Evolutionary conservation across 1,284 basidiomycete genomes (phyloP).

Genomic region (Microbotryum silenes-acaulis): DNA sequence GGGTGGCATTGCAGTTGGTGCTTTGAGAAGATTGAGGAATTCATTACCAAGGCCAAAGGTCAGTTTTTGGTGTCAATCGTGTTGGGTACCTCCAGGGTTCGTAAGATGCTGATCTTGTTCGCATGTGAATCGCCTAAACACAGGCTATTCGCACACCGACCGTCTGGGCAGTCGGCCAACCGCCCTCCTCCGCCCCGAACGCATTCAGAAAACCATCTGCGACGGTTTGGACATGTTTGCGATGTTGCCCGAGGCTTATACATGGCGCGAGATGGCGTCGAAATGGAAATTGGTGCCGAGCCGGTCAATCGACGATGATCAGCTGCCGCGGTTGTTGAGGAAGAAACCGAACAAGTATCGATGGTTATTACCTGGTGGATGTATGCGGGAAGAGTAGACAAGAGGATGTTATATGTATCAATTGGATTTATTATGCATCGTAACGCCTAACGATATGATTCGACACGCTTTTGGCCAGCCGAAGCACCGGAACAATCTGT

Average conservation of each 20-base stretch:
- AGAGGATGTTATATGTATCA: constrained; percentile 2
- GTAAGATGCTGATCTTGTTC: not conserved
- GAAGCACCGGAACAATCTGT: no score
- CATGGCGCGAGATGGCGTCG: constrained; percentile 36
- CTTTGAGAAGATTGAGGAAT: constrained; percentile 56
- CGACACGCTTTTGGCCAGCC: no score
- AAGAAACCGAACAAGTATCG: constrained; percentile 49
- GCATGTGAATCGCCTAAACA: not conserved
- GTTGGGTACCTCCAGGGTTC: no score
- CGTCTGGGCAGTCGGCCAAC: constrained; percentile 50
- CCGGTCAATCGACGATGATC: constrained; percentile 48
- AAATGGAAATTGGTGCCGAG: constrained; percentile 28
- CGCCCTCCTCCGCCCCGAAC: constrained; percentile 48
- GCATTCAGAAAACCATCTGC: constrained; percentile 57
- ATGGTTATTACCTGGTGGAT: constrained; percentile 57
- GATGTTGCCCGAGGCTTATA: constrained; percentile 60
- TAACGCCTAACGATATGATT: no score
- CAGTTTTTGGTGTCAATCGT: not conserved
- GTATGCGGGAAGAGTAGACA: constrained; percentile 37
- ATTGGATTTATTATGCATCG: no score
- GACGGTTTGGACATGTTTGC: constrained; percentile 53
- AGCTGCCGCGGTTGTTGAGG: constrained; percentile 51
- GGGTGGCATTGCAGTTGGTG: constrained; percentile 56
- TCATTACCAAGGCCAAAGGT: constrained; percentile 53
- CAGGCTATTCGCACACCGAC: constrained; percentile 58